These are phyloP conservation scores for Flaveria robusta DNA, from an alignment of 129 eudicot genomes.

Conservation along the genomic window DNA sequence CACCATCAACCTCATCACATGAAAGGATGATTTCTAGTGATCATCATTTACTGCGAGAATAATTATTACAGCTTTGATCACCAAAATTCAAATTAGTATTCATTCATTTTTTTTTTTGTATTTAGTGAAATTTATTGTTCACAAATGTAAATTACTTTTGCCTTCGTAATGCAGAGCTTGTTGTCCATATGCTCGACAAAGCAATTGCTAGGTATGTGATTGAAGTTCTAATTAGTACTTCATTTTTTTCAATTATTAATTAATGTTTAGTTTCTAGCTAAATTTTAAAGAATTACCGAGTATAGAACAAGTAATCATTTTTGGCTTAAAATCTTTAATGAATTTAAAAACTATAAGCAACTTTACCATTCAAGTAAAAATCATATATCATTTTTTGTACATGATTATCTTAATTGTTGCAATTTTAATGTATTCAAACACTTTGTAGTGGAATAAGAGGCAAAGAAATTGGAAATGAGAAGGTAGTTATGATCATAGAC, in stretches of 20 bases:
- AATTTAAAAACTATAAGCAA: not conserved
- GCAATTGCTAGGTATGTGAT: slow-evolving; percentile 57
- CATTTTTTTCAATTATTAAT: not conserved
- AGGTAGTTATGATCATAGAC: slow-evolving; percentile 59
- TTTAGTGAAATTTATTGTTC: not conserved
- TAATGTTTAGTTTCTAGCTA: not conserved
- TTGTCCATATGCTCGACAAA: slow-evolving; percentile 70
- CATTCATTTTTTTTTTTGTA: not conserved
- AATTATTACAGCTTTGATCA: not conserved
- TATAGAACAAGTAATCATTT: not conserved
- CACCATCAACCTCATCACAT: no score
- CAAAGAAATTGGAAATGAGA: slow-evolving; percentile 71
- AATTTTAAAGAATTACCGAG: not conserved
- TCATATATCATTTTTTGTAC: not conserved
- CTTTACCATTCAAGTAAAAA: slow-evolving; percentile 4
- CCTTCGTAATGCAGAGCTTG: slow-evolving; percentile 51
- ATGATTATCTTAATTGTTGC: not conserved
- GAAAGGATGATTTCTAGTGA: no score
- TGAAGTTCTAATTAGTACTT: not conserved
- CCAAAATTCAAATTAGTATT: not conserved
- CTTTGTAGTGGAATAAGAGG: slow-evolving; percentile 52
- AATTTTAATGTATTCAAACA: slow-evolving; percentile 42
- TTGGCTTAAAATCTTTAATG: not conserved
- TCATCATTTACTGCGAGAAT: no score
- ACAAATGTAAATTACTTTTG: not conserved